These are phyloP conservation scores for Saitozyma sp. DNA, from an alignment of 768 basidiomycete species.

Conservation along the genomic window DNA sequence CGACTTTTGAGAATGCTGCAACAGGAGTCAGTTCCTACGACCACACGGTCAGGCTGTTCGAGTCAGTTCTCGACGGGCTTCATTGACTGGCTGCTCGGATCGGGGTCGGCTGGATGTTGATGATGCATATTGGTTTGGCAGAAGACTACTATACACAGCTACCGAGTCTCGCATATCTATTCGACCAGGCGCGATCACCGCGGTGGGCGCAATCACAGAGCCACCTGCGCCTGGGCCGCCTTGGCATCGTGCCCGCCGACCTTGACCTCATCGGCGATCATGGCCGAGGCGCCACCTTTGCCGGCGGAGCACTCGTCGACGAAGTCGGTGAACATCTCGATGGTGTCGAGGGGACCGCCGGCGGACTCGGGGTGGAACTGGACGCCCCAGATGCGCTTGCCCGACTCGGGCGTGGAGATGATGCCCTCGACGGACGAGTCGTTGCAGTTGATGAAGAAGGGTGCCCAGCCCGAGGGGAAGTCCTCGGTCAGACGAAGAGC, in stretches of 20 bases:
- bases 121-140: too few relatives aligned
- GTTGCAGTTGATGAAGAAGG: constrained; percentile 99
- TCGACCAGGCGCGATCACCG: constrained; percentile 1
- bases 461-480: constrained; percentile 96
- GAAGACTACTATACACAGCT: too few relatives aligned
- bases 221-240: constrained; percentile 8
- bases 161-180: too few relatives aligned
- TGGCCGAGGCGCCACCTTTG: constrained; percentile 19
- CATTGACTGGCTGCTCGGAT: too few relatives aligned
- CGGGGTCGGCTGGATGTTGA: too few relatives aligned
- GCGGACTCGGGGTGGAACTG: constrained; percentile 99
- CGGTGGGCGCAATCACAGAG: too few relatives aligned
- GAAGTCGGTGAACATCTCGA: constrained; percentile 98
- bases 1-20: too few relatives aligned
- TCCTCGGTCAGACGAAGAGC: constrained; percentile 91
- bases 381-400: constrained; percentile 93
- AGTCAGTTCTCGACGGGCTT: too few relatives aligned
- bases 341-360: constrained; percentile 97
- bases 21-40: too few relatives aligned
- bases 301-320: constrained; percentile 69
- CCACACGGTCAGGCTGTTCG: too few relatives aligned
- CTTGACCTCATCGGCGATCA: constrained; percentile 43
- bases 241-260: constrained; percentile 31
- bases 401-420: constrained; percentile 85
- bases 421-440: constrained; percentile 99